Evolutionary conservation across 768 basidiomycete genomes (phyloP).

Genomic region (Glaciozyma antarctica): DNA sequence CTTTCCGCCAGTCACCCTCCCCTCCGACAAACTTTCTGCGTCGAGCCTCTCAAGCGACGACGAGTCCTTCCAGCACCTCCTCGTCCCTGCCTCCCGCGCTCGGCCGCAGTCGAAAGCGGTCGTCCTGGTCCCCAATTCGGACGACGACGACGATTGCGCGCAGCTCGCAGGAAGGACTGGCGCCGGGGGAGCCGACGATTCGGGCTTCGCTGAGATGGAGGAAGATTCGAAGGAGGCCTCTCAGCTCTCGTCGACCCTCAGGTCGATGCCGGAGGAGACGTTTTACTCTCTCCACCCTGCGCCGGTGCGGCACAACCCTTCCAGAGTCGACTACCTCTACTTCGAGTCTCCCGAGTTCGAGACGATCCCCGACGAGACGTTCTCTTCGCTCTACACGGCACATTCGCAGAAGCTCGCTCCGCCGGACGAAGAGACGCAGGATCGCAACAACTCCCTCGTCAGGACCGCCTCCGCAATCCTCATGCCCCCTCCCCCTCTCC

Average conservation of each 20-base stretch:
- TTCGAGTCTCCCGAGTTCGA: no score
- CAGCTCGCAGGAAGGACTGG: neutral
- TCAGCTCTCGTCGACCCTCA: no score
- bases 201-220: conserved; percentile 1
- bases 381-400: neutral
- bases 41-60: neutral
- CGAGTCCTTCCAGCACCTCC: neutral
- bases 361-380: neutral
- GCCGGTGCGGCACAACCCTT: no score
- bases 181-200: neutral
- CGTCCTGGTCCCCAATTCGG: neutral
- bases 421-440: no score
- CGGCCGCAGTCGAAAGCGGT: neutral
- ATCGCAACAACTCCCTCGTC: neutral
- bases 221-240: neutral
- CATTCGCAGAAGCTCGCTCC: no score
- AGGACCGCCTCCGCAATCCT: neutral
- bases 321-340: no score
- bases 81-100: neutral
- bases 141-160: neutral
- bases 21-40: neutral
- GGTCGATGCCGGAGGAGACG: no score
- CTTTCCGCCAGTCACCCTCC: neutral
- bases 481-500: conserved; percentile 2
- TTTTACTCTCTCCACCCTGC: no score